Conservation (phyloP, 768 basidiomycete species). For the Macrolepiota albuminosa region DNA sequence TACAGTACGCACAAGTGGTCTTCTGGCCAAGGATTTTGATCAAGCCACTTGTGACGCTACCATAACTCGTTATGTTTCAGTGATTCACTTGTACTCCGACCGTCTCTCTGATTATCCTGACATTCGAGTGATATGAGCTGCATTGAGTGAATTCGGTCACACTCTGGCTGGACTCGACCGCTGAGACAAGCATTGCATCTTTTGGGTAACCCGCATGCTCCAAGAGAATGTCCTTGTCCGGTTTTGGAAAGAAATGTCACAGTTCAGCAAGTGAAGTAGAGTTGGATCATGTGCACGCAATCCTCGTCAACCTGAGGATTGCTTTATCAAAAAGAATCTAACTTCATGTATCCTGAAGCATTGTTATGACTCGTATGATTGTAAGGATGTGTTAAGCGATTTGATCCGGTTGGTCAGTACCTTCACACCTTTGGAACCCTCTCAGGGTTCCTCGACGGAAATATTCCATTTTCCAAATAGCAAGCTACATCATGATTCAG, state of each 20-base stretch:
- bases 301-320: neutral
- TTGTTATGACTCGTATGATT: neutral
- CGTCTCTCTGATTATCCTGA: too few species aligned
- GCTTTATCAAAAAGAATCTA: too few species aligned
- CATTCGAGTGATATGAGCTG: neutral
- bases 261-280: neutral
- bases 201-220: neutral
- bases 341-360: neutral
- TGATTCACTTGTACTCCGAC: neutral
- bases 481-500: neutral
- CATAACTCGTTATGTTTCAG: neutral
- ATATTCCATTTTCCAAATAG: constrained; percentile 12
- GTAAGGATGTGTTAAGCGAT: neutral
- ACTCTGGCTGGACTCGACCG: too few species aligned
- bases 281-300: neutral
- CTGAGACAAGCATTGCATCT: neutral
- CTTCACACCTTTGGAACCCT: neutral
- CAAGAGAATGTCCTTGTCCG: too few species aligned
- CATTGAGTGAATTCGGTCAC: neutral
- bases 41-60: neutral
- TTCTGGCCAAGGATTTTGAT: neutral
- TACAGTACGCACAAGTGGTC: neutral
- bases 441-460: neutral
- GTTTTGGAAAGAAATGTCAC: neutral
- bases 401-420: neutral